phyloP scores from a whole-genome alignment of 1,284 basidiomycete species.

The Ceratobasidium sp. region DNA sequence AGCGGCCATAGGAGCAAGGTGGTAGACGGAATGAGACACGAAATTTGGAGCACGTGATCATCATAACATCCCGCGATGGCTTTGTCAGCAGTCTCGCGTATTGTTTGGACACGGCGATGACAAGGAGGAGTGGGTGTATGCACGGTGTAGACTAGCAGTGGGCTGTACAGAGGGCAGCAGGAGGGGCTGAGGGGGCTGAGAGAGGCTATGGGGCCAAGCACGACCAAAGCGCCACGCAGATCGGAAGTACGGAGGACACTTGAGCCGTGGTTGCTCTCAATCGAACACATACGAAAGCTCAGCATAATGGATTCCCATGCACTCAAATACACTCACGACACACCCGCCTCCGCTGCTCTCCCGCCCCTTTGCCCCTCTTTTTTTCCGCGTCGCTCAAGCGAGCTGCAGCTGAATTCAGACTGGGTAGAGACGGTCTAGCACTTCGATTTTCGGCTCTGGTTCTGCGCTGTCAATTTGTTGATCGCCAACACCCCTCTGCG shows the following conservation, averaged over 20 bases:
- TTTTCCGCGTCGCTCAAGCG: neutral
- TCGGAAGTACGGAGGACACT: constrained; percentile 36
- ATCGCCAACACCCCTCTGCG: constrained; percentile 17
- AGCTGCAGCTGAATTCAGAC: neutral
- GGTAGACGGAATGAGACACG: neutral
- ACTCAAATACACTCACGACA: constrained; percentile 1
- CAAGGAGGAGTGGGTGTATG: neutral
- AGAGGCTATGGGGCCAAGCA: constrained; percentile 1
- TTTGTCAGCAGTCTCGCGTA: constrained; percentile 33
- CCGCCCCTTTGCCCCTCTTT: neutral
- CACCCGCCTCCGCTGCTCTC: neutral
- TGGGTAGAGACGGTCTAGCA: neutral
- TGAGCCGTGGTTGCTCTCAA: constrained; percentile 12
- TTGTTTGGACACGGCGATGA: constrained; percentile 11
- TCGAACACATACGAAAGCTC: constrained; percentile 15
- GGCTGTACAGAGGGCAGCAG: neutral
- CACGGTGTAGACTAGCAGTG: neutral
- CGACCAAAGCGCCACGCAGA: constrained; percentile 36
- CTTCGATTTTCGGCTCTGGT: neutral
- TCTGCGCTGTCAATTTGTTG: constrained; percentile 14
- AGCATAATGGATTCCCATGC: constrained; percentile 31
- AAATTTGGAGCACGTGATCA: constrained; percentile 39
- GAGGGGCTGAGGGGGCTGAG: neutral
- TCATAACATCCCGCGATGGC: constrained; percentile 28
- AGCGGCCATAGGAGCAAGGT: constrained; percentile 1